Percentiles rank a stretch among this genome's conserved stretches.
phyloP scores from a whole-genome alignment of 1,284 basidiomycete species.

The Tylopilus sp. region DNA sequence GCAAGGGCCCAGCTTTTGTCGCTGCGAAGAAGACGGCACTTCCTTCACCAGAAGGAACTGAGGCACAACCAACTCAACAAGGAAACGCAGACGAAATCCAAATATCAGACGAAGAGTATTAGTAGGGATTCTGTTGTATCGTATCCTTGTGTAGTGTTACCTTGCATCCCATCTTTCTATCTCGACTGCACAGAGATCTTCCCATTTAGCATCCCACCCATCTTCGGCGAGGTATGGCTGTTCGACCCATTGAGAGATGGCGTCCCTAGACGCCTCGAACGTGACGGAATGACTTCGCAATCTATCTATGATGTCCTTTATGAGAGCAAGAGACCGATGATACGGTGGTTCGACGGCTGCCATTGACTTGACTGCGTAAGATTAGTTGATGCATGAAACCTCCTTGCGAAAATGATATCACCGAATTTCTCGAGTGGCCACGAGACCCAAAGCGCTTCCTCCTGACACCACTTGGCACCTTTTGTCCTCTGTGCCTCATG shows the following conservation, averaged over 20 bases:
- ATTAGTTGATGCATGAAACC: not conserved
- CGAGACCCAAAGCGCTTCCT: conserved; percentile 72
- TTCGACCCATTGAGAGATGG: conserved; percentile 59
- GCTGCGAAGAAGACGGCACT: conserved; percentile 51
- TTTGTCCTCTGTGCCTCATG: conserved; percentile 66
- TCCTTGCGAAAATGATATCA: conserved; percentile 8
- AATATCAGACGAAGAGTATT: conserved; percentile 77
- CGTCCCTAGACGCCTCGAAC: conserved; percentile 63
- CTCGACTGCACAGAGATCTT: conserved; percentile 69
- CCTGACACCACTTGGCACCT: conserved; percentile 61
- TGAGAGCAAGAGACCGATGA: conserved; percentile 59
- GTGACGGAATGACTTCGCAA: conserved; percentile 61
- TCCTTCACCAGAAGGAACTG: conserved; percentile 32
- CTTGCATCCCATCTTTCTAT: conserved; percentile 63
- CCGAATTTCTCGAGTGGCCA: conserved; percentile 79
- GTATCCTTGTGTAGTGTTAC: conserved; percentile 16
- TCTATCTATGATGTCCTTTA: conserved; percentile 52
- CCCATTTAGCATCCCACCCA: conserved; percentile 69
- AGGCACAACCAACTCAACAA: conserved; percentile 26
- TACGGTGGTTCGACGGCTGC: conserved; percentile 59
- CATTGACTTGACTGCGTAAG: conserved; percentile 50
- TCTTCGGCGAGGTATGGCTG: conserved; percentile 62
- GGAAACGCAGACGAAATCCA: conserved; percentile 78
- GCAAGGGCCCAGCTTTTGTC: conserved; percentile 60
- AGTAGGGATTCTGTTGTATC: conserved; percentile 29